Evolutionary conservation across 371 early-diverging fungal species (phyloP).

Genomic region (Mortierella sp.): DNA sequence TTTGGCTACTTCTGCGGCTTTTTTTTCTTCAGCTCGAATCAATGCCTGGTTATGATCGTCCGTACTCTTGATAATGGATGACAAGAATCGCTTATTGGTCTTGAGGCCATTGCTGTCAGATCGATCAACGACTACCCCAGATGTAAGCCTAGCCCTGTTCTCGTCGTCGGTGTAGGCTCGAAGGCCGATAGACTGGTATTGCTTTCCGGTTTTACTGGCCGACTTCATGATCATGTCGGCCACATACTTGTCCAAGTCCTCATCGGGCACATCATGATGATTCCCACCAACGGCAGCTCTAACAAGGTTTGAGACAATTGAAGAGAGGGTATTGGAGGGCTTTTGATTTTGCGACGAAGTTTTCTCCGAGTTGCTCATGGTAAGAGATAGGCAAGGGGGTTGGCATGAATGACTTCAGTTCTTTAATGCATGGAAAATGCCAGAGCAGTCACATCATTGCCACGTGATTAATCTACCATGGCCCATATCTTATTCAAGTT

Average conservation of each 20-base stretch:
- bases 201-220: slow-evolving; percentile 63
- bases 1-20: slow-evolving; percentile 54
- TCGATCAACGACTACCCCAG: slow-evolving; percentile 33
- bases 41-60: slow-evolving; percentile 81
- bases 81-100: slow-evolving; percentile 78
- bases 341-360: background rate
- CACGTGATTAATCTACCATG: too few species aligned
- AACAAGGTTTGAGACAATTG: slow-evolving; percentile 64
- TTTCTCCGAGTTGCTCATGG: background rate
- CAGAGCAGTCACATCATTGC: too few species aligned
- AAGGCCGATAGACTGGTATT: slow-evolving; percentile 63
- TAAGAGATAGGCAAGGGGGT: background rate
- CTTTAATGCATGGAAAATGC: too few species aligned
- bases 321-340: slow-evolving; percentile 47
- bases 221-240: slow-evolving; percentile 76
- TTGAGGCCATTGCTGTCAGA: slow-evolving; percentile 62
- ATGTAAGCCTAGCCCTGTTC: slow-evolving; percentile 26
- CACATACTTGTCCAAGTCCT: slow-evolving; percentile 78
- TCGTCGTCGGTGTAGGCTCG: slow-evolving; percentile 12
- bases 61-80: slow-evolving; percentile 76
- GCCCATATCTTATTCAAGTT: too few species aligned
- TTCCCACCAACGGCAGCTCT: slow-evolving; percentile 70
- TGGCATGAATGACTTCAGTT: too few species aligned
- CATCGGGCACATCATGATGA: slow-evolving; percentile 63
- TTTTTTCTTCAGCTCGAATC: slow-evolving; percentile 63